Evolutionary conservation across 176 grass and related monocot genomes (phyloP).

Genomic region (Olyra latifolia): DNA sequence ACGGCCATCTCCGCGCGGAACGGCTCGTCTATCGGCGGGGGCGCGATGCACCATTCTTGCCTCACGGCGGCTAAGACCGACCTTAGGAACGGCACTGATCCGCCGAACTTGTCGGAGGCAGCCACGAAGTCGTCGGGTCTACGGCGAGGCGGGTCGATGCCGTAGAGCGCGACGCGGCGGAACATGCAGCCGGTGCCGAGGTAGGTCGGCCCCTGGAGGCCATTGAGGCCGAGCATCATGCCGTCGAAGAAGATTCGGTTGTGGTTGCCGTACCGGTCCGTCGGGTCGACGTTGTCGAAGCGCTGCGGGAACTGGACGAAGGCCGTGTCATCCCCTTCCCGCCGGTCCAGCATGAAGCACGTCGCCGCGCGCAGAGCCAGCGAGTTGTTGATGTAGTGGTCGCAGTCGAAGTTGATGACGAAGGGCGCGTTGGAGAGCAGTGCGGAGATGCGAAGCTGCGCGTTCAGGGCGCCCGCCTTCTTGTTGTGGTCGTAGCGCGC

Average conservation of each 20-base stretch:
- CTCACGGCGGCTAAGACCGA: background rate
- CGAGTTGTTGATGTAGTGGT: conserved; percentile 48
- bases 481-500: conserved; percentile 29
- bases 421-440: conserved; percentile 43
- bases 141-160: background rate
- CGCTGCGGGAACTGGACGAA: conserved; percentile 83
- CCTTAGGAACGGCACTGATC: background rate
- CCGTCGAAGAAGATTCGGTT: conserved; percentile 89
- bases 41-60: background rate
- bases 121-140: background rate
- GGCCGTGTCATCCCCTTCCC: conserved; percentile 60
- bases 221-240: conserved; percentile 65
- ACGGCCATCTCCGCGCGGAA: background rate
- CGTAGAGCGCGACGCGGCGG: conserved; percentile 34
- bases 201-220: conserved; percentile 46
- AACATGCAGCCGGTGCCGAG: conserved; percentile 50
- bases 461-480: background rate
- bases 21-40: background rate
- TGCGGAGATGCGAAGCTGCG: conserved; percentile 21
- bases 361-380: conserved; percentile 1
- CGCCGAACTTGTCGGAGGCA: background rate
- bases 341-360: conserved; percentile 37
- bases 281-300: conserved; percentile 74
- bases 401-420: background rate
- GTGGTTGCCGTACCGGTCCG: conserved; percentile 77